Base-by-base conservation (phyloP, 768 basidiomycete genomes). In the Strobilomyces confusus region DNA sequence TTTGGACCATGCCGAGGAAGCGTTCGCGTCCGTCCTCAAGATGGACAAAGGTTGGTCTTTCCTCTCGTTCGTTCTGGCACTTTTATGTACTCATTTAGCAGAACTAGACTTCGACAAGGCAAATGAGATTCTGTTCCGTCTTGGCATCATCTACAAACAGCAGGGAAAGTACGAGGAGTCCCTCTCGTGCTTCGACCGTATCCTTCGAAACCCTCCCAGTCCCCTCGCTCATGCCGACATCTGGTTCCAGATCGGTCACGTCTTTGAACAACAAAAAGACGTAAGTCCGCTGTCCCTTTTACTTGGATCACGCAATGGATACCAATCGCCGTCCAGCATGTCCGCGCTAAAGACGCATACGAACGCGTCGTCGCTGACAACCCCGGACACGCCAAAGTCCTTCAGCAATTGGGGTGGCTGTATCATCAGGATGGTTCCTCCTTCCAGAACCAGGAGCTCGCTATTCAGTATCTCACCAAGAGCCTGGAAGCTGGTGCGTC, bases 181-280 rank as follows among this genome's bases (percentile, higher is more conserved):
- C 12, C 78, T 99, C 3, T 80, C 82, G 49, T 98, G 97, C 73
- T 98, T 98, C 75, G 91, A 95, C 65, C 91, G 91, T 66, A 98
- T 99, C 58, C 84, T 98, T 49, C 89, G 90, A 57, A 95, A 91
- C 65, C 97, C 97, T 4, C 97, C 95, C 32, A 87, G 85, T 58
- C 97, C 97, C 2, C 84, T 99, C 30, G 95, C 95, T 15, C 90
- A 95, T 62, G 90, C 93, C 51, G 97, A 99, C 62, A 98, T 99
- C 58, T 98, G 95, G 94, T 98, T 98, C 83, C 97, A 99, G 73
- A 97, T 99, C 56, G 97, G 97, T 3, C 97, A 98, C 65, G 95
- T 98, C 19, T 93, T 91, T 63, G 97, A 98, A 71, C 95, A 97
- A 67, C 92, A 95, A 71, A 89, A 93, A 73, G 94, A 98, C 68